Conservation (phyloP, 176 grass and related monocot species). For the Chloris gayana region DNA sequence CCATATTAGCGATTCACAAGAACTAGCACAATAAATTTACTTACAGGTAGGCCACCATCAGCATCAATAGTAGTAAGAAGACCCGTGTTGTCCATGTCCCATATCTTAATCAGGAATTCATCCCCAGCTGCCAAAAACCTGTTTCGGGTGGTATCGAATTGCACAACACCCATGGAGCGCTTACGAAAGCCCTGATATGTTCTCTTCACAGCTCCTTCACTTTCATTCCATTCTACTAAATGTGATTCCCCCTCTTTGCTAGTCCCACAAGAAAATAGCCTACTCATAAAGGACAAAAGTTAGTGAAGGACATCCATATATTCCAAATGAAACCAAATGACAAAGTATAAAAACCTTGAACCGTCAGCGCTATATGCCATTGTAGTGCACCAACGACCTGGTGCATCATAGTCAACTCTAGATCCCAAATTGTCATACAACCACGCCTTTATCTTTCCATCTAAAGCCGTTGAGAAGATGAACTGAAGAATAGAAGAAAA, state of each 20-base stretch:
- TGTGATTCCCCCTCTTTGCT: conserved; percentile 99
- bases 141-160: conserved; percentile 96
- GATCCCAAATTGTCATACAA: conserved; percentile 98
- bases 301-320: conserved; percentile 21
- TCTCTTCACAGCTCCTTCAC: conserved; percentile 95
- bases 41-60: conserved; percentile 88
- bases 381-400: conserved; percentile 99
- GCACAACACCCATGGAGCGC: conserved; percentile 88
- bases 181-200: conserved; percentile 96
- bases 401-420: conserved; percentile 99
- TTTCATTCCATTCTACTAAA: conserved; percentile 99
- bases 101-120: conserved; percentile 95
- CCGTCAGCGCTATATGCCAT: conserved; percentile 99
- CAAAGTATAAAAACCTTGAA: conserved; percentile 65
- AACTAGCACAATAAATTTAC: conserved; percentile 24
- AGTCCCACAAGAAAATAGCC: conserved; percentile 98
- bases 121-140: conserved; percentile 94
- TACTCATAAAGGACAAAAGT: conserved; percentile 32
- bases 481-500: conserved; percentile 54
- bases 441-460: conserved; percentile 99
- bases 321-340: conserved; percentile 28
- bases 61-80: conserved; percentile 93
- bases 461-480: conserved; percentile 97
- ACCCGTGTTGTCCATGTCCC: conserved; percentile 97
- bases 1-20: conserved; percentile 21